Base-by-base conservation (phyloP, 805 yeast genomes). In the Suhomyces xylopsoci region DNA sequence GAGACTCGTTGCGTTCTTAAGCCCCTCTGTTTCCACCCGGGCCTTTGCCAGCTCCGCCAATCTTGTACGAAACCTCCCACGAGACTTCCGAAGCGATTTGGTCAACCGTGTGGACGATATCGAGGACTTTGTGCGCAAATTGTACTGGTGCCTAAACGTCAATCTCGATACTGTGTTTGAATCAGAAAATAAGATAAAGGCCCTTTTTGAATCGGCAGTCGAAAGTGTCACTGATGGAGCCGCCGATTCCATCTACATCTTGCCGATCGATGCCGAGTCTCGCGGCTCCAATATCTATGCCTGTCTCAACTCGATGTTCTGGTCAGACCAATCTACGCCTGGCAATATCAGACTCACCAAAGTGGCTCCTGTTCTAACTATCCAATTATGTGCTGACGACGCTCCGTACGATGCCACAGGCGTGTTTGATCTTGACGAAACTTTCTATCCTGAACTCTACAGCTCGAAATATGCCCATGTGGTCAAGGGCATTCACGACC, bases 401-500 rank as follows among this genome's bases (percentile, higher is more conserved):
- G 62, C 56, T 42, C 58, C 55, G 12, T 36, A 42, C 6, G 38
- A 45, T 19, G 34, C 25, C 41, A 43, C 40, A 9, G 46, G 51
- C 8, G 7, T 65, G 25, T 62, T 72, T 48, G 49, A 57, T 15
- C 48, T 72, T n/a, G 57, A 62, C 22, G 77, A 73, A 45, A 48
- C 47, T 7, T 60, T 73, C 20, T 71, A 70, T 48, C 79, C 78
- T 2, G 73, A 68, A 32, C 56, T 75, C 7, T 75, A 68, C 58
- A 56, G 65, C 36, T 56, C 62, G 30, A 57, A 58, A 36, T 62
- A 62, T 34, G 45, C 63, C n/a, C 51, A 51, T 6, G 49, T 65
- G 3, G 55, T 67, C 14, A 50, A 45, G 6, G 64, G 64, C 20
- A 61, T 71, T 57, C 55, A 58, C 48, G 22, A 52, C 2, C 51